phyloP scores from a whole-genome alignment of 176 grass and related monocot species.

The Eleusine indica region DNA sequence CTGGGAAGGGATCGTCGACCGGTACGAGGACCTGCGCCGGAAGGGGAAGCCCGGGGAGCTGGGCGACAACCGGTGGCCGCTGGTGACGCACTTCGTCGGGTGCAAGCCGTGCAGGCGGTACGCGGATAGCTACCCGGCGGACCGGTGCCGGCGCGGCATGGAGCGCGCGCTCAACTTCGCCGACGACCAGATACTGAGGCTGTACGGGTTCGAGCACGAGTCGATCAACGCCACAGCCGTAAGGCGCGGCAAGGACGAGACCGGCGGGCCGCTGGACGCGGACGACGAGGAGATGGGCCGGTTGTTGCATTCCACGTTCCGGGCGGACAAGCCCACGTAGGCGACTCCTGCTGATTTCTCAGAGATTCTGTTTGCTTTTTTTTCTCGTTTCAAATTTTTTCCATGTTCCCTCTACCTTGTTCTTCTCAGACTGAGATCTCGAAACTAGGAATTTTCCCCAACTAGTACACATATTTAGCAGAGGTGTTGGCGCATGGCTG shows the following conservation, averaged over 20 bases:
- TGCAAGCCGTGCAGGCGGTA: conserved; percentile 91
- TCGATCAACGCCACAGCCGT: conserved; percentile 57
- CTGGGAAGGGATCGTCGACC: conserved; percentile 72
- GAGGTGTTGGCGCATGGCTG: too few species aligned
- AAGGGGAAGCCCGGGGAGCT: conserved; percentile 44
- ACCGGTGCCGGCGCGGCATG: conserved; percentile 62
- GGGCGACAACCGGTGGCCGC: conserved; percentile 72
- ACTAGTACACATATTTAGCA: not conserved
- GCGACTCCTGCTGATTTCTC: not conserved
- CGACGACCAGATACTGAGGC: conserved; percentile 74
- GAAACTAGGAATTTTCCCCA: not conserved
- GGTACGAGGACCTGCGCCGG: conserved; percentile 70
- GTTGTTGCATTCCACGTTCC: conserved; percentile 65
- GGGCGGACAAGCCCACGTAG: conserved; percentile 44
- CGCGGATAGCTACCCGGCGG: conserved; percentile 64
- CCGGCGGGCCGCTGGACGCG: conserved; percentile 54
- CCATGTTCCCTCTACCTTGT: not conserved
- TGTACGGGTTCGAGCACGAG: conserved; percentile 81
- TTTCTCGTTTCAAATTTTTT: not conserved
- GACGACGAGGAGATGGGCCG: conserved; percentile 55
- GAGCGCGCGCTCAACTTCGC: conserved; percentile 91
- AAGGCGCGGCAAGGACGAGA: conserved; percentile 55
- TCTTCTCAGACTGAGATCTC: not conserved
- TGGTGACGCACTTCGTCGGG: conserved; percentile 93
- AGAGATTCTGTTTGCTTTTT: conserved; percentile 4